Conservation (phyloP, 495 filamentous ascomycete genomes). For the Hypoxylon subgilvum region DNA sequence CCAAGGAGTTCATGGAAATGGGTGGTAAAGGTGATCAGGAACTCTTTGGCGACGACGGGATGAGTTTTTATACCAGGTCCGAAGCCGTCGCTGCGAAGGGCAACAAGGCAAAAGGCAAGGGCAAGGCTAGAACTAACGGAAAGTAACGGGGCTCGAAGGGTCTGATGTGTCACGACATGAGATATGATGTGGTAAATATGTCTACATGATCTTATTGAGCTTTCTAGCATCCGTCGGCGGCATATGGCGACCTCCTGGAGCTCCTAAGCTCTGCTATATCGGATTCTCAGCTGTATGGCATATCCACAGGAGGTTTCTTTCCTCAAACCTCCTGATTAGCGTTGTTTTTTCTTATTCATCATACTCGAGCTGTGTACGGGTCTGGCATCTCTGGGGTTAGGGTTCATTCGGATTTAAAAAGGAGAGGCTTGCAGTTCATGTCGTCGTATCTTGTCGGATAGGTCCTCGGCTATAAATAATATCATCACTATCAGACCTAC, state of each 20-base stretch:
- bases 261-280: neutral
- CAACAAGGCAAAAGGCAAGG: slow-evolving; percentile 41
- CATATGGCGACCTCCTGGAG: slow-evolving; percentile 5
- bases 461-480: slow-evolving; percentile 23
- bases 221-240: neutral
- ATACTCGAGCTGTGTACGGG: neutral
- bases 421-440: neutral
- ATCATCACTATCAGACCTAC: neutral
- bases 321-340: neutral
- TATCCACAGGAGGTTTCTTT: neutral
- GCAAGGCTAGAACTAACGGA: slow-evolving; percentile 29
- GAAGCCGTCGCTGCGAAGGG: slow-evolving; percentile 43
- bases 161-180: neutral
- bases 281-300: neutral
- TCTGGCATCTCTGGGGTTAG: slow-evolving; percentile 10
- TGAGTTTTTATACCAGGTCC: slow-evolving; percentile 52
- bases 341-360: neutral
- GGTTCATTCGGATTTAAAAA: slow-evolving; percentile 23
- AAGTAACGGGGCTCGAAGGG: slow-evolving; percentile 10
- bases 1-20: slow-evolving; percentile 77
- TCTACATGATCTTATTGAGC: slow-evolving; percentile 1
- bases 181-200: slow-evolving; percentile 4
- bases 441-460: slow-evolving; percentile 9
- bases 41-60: slow-evolving; percentile 69
- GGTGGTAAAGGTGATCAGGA: slow-evolving; percentile 83